Evolutionary conservation across 192 early-diverging fungal genomes (phyloP).

Genomic region (Umbelopsis sp.): DNA sequence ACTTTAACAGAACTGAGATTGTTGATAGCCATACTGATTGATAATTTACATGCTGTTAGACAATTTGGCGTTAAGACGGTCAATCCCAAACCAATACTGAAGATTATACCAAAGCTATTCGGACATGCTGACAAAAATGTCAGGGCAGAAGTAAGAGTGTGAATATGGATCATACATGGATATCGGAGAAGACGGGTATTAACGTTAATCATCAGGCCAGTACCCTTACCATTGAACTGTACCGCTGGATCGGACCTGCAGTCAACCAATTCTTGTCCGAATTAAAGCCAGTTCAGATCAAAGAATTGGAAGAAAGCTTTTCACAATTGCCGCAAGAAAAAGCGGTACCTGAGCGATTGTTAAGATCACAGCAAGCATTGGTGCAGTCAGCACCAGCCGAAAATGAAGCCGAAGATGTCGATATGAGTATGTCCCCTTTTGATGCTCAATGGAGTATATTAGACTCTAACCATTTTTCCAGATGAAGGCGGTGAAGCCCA

Average conservation of each 20-base stretch:
- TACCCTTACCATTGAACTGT: constrained; percentile 81
- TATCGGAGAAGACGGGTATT: background rate
- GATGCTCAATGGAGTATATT: background rate
- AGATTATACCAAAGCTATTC: constrained; percentile 87
- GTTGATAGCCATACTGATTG: background rate
- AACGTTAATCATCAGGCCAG: constrained; percentile 45
- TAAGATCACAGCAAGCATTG: constrained; percentile 79
- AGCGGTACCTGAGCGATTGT: constrained; percentile 66
- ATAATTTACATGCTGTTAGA: constrained; percentile 33
- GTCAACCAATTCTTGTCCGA: constrained; percentile 78
- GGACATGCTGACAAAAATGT: constrained; percentile 93
- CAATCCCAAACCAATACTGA: constrained; percentile 82
- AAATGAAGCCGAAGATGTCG: constrained; percentile 37
- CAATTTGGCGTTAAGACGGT: constrained; percentile 82
- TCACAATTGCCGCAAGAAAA: constrained; percentile 62
- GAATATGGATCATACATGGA: background rate
- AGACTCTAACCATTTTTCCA: background rate
- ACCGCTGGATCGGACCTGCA: constrained; percentile 89
- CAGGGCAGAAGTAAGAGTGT: constrained; percentile 73
- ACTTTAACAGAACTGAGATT: background rate
- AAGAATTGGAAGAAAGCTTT: constrained; percentile 90
- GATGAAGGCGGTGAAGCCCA: constrained; percentile 48
- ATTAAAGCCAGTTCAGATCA: constrained; percentile 92
- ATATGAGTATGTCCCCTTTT: constrained; percentile 14
- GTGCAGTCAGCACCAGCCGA: constrained; percentile 42